Conservation (phyloP, 208 protist species). For the Trypanosoma grayi region DNA sequence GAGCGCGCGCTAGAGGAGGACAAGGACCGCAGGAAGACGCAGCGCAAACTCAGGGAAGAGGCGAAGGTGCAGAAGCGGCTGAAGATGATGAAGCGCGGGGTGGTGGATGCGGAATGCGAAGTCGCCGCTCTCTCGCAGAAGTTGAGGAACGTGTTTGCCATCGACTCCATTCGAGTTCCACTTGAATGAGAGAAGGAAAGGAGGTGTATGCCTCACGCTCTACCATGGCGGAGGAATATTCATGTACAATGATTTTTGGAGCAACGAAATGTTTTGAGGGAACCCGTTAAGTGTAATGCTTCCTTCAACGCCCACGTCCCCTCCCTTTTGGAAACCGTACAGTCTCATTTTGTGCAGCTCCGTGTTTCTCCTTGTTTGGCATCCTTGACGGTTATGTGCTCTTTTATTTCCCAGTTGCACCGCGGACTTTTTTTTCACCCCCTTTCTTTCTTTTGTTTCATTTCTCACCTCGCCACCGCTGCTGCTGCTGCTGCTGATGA, state of each 20-base stretch:
- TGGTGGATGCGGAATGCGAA: slow-evolving; percentile 34
- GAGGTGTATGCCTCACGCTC: too few species aligned
- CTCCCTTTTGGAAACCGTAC: background rate
- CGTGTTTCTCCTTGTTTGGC: background rate
- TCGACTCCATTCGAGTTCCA: slow-evolving; percentile 47
- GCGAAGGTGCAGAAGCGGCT: slow-evolving; percentile 25
- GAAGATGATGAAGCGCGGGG: slow-evolving; percentile 19
- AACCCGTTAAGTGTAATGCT: too few species aligned
- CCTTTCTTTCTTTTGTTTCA: background rate
- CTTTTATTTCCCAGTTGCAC: slow-evolving; percentile 4
- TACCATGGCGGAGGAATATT: too few species aligned
- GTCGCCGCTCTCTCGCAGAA: slow-evolving; percentile 31
- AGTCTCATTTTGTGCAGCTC: slow-evolving; percentile 7
- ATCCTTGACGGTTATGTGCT: background rate
- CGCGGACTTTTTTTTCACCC: slow-evolving; percentile 3
- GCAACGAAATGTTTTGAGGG: too few species aligned
- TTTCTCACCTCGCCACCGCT: background rate
- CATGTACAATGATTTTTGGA: too few species aligned
- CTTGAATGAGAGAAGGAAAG: slow-evolving; percentile 3
- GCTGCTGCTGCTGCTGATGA: background rate
- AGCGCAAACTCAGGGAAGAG: slow-evolving; percentile 27
- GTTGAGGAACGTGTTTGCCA: slow-evolving; percentile 59
- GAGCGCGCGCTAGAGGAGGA: slow-evolving; percentile 21
- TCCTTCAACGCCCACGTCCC: too few species aligned
- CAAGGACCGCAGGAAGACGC: slow-evolving; percentile 16